Conservation (phyloP, 257 asterid species). For the Petunia secreta region DNA sequence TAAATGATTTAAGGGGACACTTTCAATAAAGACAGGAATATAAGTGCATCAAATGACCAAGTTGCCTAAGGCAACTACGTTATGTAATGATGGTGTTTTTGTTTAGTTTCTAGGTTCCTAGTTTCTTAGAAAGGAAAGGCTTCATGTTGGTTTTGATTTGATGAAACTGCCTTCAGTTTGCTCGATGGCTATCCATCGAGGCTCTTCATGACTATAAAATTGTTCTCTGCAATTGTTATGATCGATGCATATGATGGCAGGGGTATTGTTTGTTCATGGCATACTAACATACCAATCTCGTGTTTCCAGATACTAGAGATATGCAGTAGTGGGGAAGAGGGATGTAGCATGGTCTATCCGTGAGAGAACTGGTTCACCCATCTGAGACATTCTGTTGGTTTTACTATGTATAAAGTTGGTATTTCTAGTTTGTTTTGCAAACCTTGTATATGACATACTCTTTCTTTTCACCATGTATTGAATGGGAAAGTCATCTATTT, state of each 20-base stretch:
- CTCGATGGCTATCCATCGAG: background rate
- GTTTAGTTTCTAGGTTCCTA: background rate
- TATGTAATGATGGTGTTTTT: too few species aligned
- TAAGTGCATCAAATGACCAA: too few species aligned
- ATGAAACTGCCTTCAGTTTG: background rate
- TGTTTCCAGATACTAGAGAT: conserved; percentile 3
- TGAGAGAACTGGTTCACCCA: background rate
- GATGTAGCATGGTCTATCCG: too few species aligned
- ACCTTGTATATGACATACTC: background rate
- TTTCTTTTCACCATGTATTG: background rate
- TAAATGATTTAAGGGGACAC: too few species aligned
- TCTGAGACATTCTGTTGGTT: background rate
- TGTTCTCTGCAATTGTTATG: background rate
- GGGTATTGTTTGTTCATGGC: background rate
- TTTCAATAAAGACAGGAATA: too few species aligned
- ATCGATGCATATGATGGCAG: background rate
- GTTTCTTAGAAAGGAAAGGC: background rate
- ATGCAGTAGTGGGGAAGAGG: background rate
- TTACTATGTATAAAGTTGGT: background rate
- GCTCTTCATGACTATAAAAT: background rate
- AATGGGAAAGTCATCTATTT: background rate
- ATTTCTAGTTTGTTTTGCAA: background rate
- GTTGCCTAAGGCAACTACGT: too few species aligned
- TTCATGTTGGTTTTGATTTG: conserved; percentile 1
- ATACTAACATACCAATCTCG: background rate